Evolutionary conservation across 371 early-diverging fungal species (phyloP).

Genomic region (Thermomucor indicae-seudaticae): DNA sequence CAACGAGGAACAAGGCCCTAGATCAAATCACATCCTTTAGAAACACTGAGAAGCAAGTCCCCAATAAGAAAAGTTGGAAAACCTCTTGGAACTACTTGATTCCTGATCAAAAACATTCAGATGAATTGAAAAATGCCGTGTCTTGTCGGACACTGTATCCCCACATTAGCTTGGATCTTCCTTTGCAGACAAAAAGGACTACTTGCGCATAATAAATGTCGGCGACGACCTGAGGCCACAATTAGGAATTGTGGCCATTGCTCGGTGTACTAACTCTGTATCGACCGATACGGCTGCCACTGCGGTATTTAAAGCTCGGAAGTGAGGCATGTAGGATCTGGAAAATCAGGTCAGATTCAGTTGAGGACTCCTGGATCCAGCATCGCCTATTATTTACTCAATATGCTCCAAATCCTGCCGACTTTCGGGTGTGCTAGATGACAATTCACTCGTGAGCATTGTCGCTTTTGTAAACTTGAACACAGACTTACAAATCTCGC

Average conservation of each 20-base stretch:
- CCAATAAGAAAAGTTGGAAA: not conserved
- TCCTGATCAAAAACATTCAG: not conserved
- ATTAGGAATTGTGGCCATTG: too few species aligned
- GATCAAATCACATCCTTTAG: too few species aligned
- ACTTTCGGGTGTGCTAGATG: not conserved
- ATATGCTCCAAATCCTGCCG: not conserved
- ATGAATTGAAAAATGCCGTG: not conserved
- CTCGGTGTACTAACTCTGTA: not conserved
- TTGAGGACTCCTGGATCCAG: too few species aligned
- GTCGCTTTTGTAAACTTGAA: not conserved
- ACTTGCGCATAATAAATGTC: too few species aligned
- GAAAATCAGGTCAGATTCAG: too few species aligned
- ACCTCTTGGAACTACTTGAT: not conserved
- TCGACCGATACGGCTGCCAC: not conserved
- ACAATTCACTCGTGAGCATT: not conserved
- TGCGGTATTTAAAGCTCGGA: not conserved
- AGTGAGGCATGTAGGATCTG: too few species aligned
- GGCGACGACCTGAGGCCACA: too few species aligned
- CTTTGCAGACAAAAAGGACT: too few species aligned
- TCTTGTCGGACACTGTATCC: not conserved
- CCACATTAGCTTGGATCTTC: too few species aligned
- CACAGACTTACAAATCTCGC: not conserved
- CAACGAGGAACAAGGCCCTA: too few species aligned
- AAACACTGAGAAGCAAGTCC: too few species aligned
- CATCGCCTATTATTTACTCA: not conserved